Evolutionary conservation across 2,329 filamentous ascomycete species (phyloP), one percentile per base, ranked within the genome.

Genomic region (Phymatotrichopsis omnivora): DNA sequence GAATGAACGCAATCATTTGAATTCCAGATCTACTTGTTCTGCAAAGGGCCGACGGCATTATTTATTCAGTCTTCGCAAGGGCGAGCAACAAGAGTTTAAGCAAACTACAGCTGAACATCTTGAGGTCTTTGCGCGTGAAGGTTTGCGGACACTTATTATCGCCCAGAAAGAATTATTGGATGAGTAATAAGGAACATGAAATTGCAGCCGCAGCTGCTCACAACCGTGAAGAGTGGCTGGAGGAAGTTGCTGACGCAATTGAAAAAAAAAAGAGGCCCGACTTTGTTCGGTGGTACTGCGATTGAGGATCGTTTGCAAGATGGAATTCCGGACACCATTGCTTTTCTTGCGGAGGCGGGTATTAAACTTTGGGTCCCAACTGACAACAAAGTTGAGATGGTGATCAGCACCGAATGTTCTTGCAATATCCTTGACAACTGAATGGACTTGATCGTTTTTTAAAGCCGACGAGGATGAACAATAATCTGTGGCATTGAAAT

Each of bases 401-500:
- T 93, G 47, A 98, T 98, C 76, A 98, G 98, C 67, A 98, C 98
- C 61, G 91, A 91, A 2, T 98, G 96, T 66, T 98, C 93, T 8
- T 98, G 93, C 69, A 98, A 98, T 58, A 72, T 98, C 24, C 75
- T 98, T 44, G 86, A 89, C 65, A 98, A 95, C 64, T 85, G 94
- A 56, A 95, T 98, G 91, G 91, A 98, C 57, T 69, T 98, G 51
- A 83, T 98, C 54, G 77, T n/a, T 93, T 37, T 72, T 98, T 57
- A 93, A 93, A 61, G 73, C 91, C 23, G 75, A 83, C 1, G 85
- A 93, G 54, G 80, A 86, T 44, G 74, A 80, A 49, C 23, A 47
- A 5, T 55, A 57, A 24, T 47, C 48, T 10, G 57, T 56, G 19
- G 52, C 53, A 22, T 52, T 42, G 7, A 72, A 73, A 46, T 57